phyloP scores from a whole-genome alignment of 306 rosid species.

The Glycine soja region DNA sequence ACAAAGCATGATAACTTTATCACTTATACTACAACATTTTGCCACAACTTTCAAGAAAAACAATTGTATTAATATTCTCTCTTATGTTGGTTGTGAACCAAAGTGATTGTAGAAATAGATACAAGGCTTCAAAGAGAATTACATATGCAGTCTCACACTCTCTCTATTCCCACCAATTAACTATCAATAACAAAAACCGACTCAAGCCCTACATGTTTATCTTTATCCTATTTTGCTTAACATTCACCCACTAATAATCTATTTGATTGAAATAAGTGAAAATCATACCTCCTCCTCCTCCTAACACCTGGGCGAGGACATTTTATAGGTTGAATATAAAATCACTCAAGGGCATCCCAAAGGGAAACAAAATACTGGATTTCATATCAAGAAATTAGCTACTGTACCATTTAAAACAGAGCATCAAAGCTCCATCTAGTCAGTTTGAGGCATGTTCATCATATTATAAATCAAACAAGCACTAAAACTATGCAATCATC shows the following conservation, averaged over 20 bases:
- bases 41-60: no score
- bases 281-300: conserved; percentile 14
- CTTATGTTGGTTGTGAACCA: not conserved
- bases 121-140: not conserved
- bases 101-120: not conserved
- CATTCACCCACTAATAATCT: not conserved
- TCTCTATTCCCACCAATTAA: not conserved
- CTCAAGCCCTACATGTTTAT: not conserved
- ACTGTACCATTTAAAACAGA: conserved; percentile 75
- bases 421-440: conserved; percentile 77
- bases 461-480: no score
- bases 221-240: not conserved
- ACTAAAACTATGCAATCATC: not conserved
- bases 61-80: conserved; percentile 6
- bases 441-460: no score
- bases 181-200: conserved; percentile 2
- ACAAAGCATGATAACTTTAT: no score
- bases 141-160: not conserved
- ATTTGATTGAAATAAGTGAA: conserved; percentile 17
- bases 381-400: conserved; percentile 43
- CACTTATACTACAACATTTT: no score
- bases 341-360: conserved; percentile 2
- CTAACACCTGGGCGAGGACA: not conserved
- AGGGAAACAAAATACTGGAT: conserved; percentile 32
- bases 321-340: conserved; percentile 19